These are phyloP conservation scores for Pythium brachiatum DNA, from an alignment of 352 stramenopile species.

Conservation along the genomic window DNA sequence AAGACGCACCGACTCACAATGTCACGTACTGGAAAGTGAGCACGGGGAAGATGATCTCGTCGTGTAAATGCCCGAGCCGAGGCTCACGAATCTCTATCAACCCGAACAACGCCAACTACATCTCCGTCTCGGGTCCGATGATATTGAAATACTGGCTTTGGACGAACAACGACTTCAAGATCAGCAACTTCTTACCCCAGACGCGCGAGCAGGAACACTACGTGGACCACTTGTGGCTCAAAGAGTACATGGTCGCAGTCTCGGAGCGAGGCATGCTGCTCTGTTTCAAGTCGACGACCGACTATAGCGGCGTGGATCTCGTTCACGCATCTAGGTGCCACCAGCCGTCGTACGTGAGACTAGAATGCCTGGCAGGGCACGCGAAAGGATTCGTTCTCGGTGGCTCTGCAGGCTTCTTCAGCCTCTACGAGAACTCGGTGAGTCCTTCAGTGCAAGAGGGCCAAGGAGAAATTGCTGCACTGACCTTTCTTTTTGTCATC, in stretches of 20 bases:
- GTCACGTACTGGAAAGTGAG: conserved; percentile 83
- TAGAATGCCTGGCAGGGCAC: conserved; percentile 66
- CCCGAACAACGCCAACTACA: conserved; percentile 62
- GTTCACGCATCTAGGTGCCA: conserved; percentile 64
- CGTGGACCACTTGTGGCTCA: conserved; percentile 75
- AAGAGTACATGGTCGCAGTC: conserved; percentile 68
- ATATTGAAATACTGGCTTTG: conserved; percentile 79
- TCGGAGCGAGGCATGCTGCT: conserved; percentile 68
- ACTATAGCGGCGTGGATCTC: conserved; percentile 57
- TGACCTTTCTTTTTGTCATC: background rate
- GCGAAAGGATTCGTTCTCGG: conserved; percentile 75
- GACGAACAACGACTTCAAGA: conserved; percentile 77
- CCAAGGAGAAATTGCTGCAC: background rate
- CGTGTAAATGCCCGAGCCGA: conserved; percentile 63
- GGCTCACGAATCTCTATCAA: conserved; percentile 68
- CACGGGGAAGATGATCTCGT: conserved; percentile 70
- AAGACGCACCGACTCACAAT: conserved; percentile 65
- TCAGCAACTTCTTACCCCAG: conserved; percentile 70
- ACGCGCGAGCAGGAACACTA: conserved; percentile 82
- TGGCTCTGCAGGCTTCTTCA: conserved; percentile 70
- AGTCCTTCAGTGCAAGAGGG: no score
- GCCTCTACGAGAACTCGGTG: conserved; percentile 73
- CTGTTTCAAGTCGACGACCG: conserved; percentile 51
- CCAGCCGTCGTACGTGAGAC: conserved; percentile 60
- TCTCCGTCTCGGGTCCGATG: conserved; percentile 74